phyloP scores from a whole-genome alignment of 2,329 filamentous ascomycete genomes.

The Ceratocystis harringtonii region DNA sequence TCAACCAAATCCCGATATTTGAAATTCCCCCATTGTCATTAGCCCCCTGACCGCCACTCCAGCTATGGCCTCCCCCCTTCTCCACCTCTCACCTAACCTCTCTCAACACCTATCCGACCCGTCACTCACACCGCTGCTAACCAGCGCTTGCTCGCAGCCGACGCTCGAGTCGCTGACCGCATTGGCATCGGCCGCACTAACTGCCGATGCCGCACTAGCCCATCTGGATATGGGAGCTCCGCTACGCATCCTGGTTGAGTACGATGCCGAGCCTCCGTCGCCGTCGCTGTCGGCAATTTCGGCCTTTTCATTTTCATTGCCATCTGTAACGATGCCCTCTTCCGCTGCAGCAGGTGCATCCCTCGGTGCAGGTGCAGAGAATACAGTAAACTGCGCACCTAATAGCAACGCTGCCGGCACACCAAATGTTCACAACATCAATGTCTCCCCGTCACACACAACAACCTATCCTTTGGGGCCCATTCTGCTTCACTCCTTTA shows the following conservation, averaged over 20 bases:
- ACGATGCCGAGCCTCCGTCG: conserved; percentile 5
- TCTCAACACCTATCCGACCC: conserved; percentile 43
- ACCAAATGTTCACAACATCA: background rate
- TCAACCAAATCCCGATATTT: background rate
- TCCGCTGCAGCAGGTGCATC: background rate
- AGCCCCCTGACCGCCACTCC: background rate
- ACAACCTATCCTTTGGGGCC: background rate
- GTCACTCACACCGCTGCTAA: conserved; percentile 42
- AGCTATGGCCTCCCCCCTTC: conserved; percentile 9
- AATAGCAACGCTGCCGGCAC: background rate
- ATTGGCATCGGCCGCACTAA: conserved; percentile 38
- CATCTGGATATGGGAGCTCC: conserved; percentile 39
- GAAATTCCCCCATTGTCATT: background rate
- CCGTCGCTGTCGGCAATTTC: background rate
- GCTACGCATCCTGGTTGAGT: conserved; percentile 43
- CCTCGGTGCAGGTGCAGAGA: background rate
- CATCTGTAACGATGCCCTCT: background rate
- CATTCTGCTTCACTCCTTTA: conserved; percentile 16
- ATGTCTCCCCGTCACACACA: background rate
- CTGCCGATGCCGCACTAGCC: conserved; percentile 36
- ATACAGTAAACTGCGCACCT: background rate
- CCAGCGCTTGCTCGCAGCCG: conserved; percentile 32
- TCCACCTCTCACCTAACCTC: conserved; percentile 13
- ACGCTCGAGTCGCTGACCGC: conserved; percentile 37
- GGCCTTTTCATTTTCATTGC: background rate